These are phyloP conservation scores for Dothidotthia symphoricarpi DNA, from an alignment of 2,329 filamentous ascomycete species.

Conservation along the genomic window DNA sequence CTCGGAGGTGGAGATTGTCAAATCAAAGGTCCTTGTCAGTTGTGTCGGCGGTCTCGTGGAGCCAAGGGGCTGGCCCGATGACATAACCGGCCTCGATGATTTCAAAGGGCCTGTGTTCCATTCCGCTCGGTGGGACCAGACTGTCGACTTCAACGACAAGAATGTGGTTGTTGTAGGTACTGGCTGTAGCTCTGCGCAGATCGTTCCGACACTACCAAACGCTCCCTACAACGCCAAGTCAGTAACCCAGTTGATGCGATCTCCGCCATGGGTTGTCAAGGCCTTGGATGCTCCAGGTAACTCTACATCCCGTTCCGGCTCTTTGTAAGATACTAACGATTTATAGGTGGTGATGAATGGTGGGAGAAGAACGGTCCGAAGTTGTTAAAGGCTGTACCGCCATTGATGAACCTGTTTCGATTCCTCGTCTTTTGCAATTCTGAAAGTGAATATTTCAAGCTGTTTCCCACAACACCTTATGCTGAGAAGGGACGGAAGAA, in stretches of 20 bases:
- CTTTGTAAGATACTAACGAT: too few relatives aligned
- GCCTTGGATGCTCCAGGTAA: slow-evolving; percentile 35
- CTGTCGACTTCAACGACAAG: slow-evolving; percentile 54
- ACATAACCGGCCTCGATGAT: slow-evolving; percentile 52
- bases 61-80: slow-evolving; percentile 51
- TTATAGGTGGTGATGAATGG: slow-evolving; percentile 32
- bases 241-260: slow-evolving; percentile 60
- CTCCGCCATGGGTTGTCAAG: slow-evolving; percentile 57
- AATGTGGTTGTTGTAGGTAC: slow-evolving; percentile 59
- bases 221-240: slow-evolving; percentile 52
- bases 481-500: slow-evolving; percentile 41
- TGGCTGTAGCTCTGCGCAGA: slow-evolving; percentile 58
- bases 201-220: slow-evolving; percentile 53
- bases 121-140: slow-evolving; percentile 57
- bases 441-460: slow-evolving; percentile 47
- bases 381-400: slow-evolving; percentile 52
- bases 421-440: slow-evolving; percentile 47
- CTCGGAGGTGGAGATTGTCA: slow-evolving; percentile 52
- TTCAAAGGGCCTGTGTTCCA: slow-evolving; percentile 59
- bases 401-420: slow-evolving; percentile 49
- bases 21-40: slow-evolving; percentile 56
- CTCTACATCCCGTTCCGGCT: too few relatives aligned
- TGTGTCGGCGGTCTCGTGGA: slow-evolving; percentile 58
- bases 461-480: slow-evolving; percentile 46
- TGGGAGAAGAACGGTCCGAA: slow-evolving; percentile 51